Conservation (phyloP, 176 grass and related monocot genomes). For the Coix lacrymajobi region DNA sequence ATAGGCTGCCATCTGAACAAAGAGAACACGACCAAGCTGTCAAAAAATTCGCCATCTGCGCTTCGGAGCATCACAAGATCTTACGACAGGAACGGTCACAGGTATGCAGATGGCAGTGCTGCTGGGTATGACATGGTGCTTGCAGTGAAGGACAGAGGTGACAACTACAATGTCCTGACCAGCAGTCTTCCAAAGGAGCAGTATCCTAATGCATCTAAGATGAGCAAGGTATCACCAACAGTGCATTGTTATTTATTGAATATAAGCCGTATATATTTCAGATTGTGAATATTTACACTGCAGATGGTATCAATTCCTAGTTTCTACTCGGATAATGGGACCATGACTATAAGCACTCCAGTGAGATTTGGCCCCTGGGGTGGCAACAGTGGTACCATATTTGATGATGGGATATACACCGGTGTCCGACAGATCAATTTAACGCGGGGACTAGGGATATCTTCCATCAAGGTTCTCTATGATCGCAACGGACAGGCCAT, state of each 20-base stretch:
- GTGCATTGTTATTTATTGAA: neutral
- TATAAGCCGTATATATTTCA: no score
- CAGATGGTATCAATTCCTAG: conserved; percentile 62
- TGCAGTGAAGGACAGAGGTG: conserved; percentile 40
- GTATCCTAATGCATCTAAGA: conserved; percentile 22
- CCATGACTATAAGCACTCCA: conserved; percentile 38
- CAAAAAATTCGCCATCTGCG: conserved; percentile 32
- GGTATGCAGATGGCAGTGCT: conserved; percentile 30
- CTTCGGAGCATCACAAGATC: conserved; percentile 37
- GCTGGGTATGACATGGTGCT: conserved; percentile 54
- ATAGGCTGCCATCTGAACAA: conserved; percentile 45
- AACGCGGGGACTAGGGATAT: conserved; percentile 48
- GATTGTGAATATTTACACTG: conserved; percentile 12
- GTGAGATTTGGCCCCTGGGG: conserved; percentile 89
- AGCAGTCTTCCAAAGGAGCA: conserved; percentile 40
- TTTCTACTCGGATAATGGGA: conserved; percentile 52
- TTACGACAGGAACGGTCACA: conserved; percentile 38
- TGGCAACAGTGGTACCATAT: conserved; percentile 81
- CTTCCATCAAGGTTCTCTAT: conserved; percentile 76
- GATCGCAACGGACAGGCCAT: conserved; percentile 85
- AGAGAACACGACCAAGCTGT: conserved; percentile 21
- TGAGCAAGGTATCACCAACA: conserved; percentile 43
- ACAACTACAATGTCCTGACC: conserved; percentile 43
- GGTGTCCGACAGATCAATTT: conserved; percentile 81
- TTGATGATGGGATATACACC: conserved; percentile 89